Percentiles rank a stretch among this genome's conserved stretches.
phyloP scores from a whole-genome alignment of 192 early-diverging fungal genomes.

The Coemansia sp. region DNA sequence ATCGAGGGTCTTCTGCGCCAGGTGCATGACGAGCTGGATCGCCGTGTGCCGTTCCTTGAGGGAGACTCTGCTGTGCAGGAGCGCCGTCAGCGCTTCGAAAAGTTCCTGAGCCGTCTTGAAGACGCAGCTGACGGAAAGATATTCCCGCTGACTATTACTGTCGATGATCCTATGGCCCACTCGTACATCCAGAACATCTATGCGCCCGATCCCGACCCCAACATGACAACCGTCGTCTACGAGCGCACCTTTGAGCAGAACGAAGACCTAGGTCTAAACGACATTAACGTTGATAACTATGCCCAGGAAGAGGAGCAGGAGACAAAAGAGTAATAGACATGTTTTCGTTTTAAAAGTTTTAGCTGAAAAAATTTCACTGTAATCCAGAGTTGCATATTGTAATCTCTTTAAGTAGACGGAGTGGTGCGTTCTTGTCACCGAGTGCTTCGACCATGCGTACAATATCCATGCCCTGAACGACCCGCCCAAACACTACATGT shows the following conservation, averaged over 20 bases:
- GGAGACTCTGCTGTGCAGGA: slow-evolving; percentile 69
- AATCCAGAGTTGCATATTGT: slow-evolving; percentile 30
- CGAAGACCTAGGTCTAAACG: slow-evolving; percentile 85
- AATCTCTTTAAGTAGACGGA: slow-evolving; percentile 22
- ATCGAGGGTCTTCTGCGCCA: slow-evolving; percentile 89
- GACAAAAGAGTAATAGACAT: neutral
- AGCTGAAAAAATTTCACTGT: neutral
- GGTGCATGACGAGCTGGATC: slow-evolving; percentile 80
- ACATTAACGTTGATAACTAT: slow-evolving; percentile 76
- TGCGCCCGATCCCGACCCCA: slow-evolving; percentile 93
- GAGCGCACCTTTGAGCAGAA: slow-evolving; percentile 87
- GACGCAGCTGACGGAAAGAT: slow-evolving; percentile 59
- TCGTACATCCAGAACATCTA: slow-evolving; percentile 91
- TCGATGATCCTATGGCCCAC: slow-evolving; percentile 91
- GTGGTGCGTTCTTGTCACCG: slow-evolving; percentile 30
- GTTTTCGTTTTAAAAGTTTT: neutral
- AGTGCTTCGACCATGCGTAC: slow-evolving; percentile 73
- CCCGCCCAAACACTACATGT: slow-evolving; percentile 81
- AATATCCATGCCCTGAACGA: slow-evolving; percentile 76
- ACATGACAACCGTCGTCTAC: slow-evolving; percentile 83
- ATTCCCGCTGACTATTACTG: slow-evolving; percentile 66
- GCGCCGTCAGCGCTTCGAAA: slow-evolving; percentile 55
- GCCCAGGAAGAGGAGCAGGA: slow-evolving; percentile 18
- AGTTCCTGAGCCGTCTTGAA: slow-evolving; percentile 71
- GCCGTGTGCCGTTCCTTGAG: slow-evolving; percentile 59